Conservation (phyloP, 768 basidiomycete genomes). For the Auricularia sp. region DNA sequence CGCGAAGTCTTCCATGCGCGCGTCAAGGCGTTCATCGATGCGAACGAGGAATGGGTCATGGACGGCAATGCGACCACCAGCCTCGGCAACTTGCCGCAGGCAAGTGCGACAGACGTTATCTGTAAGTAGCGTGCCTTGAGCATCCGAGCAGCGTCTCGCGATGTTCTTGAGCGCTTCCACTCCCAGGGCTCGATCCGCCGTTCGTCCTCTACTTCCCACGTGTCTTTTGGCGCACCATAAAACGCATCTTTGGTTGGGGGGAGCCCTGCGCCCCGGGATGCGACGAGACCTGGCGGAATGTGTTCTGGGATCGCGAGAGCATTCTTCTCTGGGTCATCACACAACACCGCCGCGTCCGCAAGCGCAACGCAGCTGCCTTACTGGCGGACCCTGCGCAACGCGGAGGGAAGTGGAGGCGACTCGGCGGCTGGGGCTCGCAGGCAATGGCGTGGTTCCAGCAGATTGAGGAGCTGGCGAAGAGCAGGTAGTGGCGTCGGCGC, state of each 20-base stretch:
- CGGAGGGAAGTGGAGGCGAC: slow-evolving; percentile 34
- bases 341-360: slow-evolving; percentile 27
- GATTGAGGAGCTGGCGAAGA: background rate
- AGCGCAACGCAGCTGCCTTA: slow-evolving; percentile 20
- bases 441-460: slow-evolving; percentile 29
- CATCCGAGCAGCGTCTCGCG: background rate
- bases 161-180: background rate
- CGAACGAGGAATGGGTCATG: slow-evolving; percentile 11
- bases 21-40: slow-evolving; percentile 10
- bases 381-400: slow-evolving; percentile 21
- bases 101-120: background rate
- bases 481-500: background rate
- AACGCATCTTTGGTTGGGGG: slow-evolving; percentile 26
- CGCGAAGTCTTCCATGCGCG: slow-evolving; percentile 16
- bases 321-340: slow-evolving; percentile 43
- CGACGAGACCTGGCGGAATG: slow-evolving; percentile 27
- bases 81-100: background rate
- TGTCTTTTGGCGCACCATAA: slow-evolving; percentile 41
- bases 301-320: slow-evolving; percentile 39
- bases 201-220: slow-evolving; percentile 52
- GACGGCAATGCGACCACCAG: background rate
- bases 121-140: background rate
- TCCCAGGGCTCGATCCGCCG: slow-evolving; percentile 58
- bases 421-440: slow-evolving; percentile 43
- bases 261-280: slow-evolving; percentile 41